Evolutionary conservation across 768 basidiomycete genomes (phyloP).

Genomic region (Leucocoprinus birnbaumii): DNA sequence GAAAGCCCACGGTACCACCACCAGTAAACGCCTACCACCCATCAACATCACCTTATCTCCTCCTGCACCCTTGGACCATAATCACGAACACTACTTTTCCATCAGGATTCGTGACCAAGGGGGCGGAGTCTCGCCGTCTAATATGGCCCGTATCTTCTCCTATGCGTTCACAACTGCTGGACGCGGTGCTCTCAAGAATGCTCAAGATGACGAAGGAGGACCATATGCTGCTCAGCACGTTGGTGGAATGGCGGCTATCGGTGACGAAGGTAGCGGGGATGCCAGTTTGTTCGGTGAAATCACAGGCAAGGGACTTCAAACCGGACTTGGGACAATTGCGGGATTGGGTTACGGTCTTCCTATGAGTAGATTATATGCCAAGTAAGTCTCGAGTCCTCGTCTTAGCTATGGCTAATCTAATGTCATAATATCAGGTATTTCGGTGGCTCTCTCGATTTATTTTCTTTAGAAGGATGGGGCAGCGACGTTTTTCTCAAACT

Average conservation of each 20-base stretch:
- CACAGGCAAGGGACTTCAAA: slow-evolving; percentile 71
- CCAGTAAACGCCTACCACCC: slow-evolving; percentile 50
- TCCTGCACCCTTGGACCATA: slow-evolving; percentile 30
- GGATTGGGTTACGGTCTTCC: slow-evolving; percentile 86
- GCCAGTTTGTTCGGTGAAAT: slow-evolving; percentile 74
- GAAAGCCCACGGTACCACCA: neutral
- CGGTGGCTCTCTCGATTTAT: slow-evolving; percentile 79
- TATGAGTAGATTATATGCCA: slow-evolving; percentile 75
- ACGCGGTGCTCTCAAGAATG: slow-evolving; percentile 30
- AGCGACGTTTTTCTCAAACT: slow-evolving; percentile 51
- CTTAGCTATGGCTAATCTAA: neutral
- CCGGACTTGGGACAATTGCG: slow-evolving; percentile 85
- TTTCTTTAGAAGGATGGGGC: slow-evolving; percentile 86
- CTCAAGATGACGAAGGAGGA: slow-evolving; percentile 51
- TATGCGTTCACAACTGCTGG: slow-evolving; percentile 91
- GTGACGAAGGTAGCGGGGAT: slow-evolving; percentile 35
- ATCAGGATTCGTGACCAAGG: slow-evolving; percentile 84
- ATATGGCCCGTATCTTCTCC: slow-evolving; percentile 82
- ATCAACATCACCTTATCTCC: slow-evolving; percentile 72
- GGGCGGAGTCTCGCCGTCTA: slow-evolving; percentile 73
- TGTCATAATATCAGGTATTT: slow-evolving; percentile 54
- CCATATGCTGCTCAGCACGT: slow-evolving; percentile 79
- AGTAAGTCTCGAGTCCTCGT: slow-evolving; percentile 28
- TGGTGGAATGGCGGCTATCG: slow-evolving; percentile 67
- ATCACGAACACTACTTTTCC: slow-evolving; percentile 53